Conservation (phyloP, 78 protist genomes). For the Dictyostelium firmibasis region DNA sequence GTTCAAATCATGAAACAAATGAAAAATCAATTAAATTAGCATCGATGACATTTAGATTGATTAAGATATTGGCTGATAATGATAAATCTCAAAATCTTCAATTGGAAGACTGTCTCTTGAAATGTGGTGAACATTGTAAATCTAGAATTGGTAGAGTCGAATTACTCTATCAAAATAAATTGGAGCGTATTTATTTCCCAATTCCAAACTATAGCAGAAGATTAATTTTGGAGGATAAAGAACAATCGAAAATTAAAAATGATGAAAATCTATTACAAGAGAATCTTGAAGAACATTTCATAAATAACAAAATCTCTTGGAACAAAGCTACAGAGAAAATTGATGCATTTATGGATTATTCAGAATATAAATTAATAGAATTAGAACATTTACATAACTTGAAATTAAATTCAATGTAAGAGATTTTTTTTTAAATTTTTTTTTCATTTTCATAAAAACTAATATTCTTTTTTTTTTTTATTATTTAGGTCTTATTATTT, state of each 20-base stretch:
- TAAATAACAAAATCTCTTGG: slow-evolving; percentile 59
- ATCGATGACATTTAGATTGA: slow-evolving; percentile 63
- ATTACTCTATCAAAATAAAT: slow-evolving; percentile 37
- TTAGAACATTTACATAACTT: slow-evolving; percentile 50
- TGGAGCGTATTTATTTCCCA: slow-evolving; percentile 79
- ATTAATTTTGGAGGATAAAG: slow-evolving; percentile 40
- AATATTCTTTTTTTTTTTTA: not conserved
- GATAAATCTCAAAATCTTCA: slow-evolving; percentile 57
- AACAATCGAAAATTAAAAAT: slow-evolving; percentile 48
- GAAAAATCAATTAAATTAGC: slow-evolving; percentile 77
- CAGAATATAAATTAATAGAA: slow-evolving; percentile 67
- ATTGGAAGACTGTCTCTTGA: slow-evolving; percentile 41
- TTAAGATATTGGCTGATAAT: slow-evolving; percentile 70
- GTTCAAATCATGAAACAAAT: not conserved
- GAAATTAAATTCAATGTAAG: slow-evolving; percentile 17
- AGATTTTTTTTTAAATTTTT: not conserved
- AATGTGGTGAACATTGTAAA: slow-evolving; percentile 80
- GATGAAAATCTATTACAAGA: slow-evolving; percentile 75
- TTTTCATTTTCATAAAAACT: not conserved
- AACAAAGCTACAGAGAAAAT: slow-evolving; percentile 71
- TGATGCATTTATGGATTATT: slow-evolving; percentile 75
- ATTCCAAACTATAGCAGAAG: slow-evolving; percentile 58
- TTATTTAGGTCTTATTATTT: slow-evolving; percentile 16
- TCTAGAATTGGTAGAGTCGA: slow-evolving; percentile 80
- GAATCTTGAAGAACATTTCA: slow-evolving; percentile 54